Percentiles rank a stretch among this genome's conserved stretches.
Evolutionary conservation across 805 yeast species (phyloP).

Genomic region (Danielia reshetovae): DNA sequence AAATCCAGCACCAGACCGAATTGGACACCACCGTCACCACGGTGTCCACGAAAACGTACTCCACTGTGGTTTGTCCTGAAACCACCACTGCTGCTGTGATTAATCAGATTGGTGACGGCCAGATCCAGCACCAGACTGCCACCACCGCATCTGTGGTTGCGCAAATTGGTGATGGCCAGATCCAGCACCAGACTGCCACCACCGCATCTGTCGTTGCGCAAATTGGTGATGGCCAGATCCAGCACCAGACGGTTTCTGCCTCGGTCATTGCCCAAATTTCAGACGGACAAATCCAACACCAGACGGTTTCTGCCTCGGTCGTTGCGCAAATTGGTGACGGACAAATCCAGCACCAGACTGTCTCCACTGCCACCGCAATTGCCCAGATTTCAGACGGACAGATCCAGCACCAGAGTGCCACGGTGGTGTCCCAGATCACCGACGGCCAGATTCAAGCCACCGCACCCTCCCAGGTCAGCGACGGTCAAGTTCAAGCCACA

Average conservation of each 20-base stretch:
- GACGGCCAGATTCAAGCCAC: constrained; percentile 38
- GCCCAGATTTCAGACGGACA: constrained; percentile 30
- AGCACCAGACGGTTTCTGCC: constrained; percentile 35
- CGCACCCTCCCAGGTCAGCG: constrained; percentile 39
- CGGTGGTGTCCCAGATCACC: constrained; percentile 21
- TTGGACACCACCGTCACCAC: no score
- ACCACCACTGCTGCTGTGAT: no score
- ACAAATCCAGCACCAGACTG: constrained; percentile 27
- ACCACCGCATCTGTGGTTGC: constrained; percentile 18
- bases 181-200: constrained; percentile 11
- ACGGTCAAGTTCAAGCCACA: constrained; percentile 28
- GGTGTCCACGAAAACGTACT: no score
- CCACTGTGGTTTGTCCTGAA: no score
- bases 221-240: constrained; percentile 46
- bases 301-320: constrained; percentile 18
- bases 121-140: constrained; percentile 13
- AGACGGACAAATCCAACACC: constrained; percentile 26
- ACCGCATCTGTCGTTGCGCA: constrained; percentile 37
- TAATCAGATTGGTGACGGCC: constrained; percentile 16
- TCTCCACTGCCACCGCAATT: constrained; percentile 18
- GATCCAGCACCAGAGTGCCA: constrained; percentile 21
- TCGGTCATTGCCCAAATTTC: constrained; percentile 21
- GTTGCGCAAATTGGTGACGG: constrained; percentile 31
- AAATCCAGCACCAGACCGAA: constrained; percentile 45
- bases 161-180: constrained; percentile 16